A percentile compares a stretch with the other conserved stretches of the same genome.
Evolutionary conservation across 2,329 filamentous ascomycete species (phyloP).

Genomic region (Zymoseptoria crescenta): DNA sequence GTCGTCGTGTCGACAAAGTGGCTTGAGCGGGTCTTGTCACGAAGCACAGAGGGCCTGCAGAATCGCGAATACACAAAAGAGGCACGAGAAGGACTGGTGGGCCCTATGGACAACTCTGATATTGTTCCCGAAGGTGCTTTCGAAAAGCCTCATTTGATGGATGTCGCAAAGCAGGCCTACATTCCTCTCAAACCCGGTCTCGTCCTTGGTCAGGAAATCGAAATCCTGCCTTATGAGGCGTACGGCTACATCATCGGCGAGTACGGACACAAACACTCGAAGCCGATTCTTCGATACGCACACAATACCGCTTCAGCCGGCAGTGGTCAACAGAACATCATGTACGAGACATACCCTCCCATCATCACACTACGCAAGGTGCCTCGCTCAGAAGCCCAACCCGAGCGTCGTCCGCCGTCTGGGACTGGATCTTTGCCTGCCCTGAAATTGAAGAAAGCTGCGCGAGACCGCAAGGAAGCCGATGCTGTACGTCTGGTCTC

Average conservation of each 20-base stretch:
- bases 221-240: conserved; percentile 67
- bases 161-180: conserved; percentile 39
- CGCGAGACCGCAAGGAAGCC: conserved; percentile 27
- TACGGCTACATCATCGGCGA: conserved; percentile 75
- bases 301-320: conserved; percentile 64
- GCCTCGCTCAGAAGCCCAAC: conserved; percentile 37
- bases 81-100: conserved; percentile 57
- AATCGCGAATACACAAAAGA: conserved; percentile 51
- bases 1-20: conserved; percentile 74
- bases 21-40: conserved; percentile 64
- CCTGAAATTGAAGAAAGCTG: conserved; percentile 12
- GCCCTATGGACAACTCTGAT: conserved; percentile 80
- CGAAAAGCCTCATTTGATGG: conserved; percentile 16
- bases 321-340: conserved; percentile 53
- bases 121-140: conserved; percentile 48
- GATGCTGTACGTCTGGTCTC: conserved; percentile 60
- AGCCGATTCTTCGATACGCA: conserved; percentile 65
- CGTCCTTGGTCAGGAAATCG: conserved; percentile 59
- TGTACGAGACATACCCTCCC: conserved; percentile 78
- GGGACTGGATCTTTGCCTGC: conserved; percentile 2
- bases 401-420: conserved; percentile 26
- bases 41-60: conserved; percentile 52
- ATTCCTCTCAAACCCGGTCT: conserved; percentile 65
- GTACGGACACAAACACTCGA: conserved; percentile 66
- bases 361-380: conserved; percentile 80